These are phyloP conservation scores for Microascus cirrosus DNA, from an alignment of 2,329 filamentous ascomycete genomes.

Conservation along the genomic window DNA sequence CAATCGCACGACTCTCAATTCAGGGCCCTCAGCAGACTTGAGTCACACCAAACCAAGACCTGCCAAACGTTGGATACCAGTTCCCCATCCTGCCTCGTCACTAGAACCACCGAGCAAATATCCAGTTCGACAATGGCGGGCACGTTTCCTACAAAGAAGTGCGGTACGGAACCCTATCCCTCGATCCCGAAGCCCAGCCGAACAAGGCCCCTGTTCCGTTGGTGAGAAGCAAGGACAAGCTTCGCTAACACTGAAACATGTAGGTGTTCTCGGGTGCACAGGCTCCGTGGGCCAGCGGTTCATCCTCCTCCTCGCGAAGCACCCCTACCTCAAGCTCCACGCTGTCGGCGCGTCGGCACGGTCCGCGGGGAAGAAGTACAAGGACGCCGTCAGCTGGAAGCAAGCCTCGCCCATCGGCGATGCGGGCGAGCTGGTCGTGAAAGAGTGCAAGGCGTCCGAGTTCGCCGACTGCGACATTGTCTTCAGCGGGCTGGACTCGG, in stretches of 20 bases:
- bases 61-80: background rate
- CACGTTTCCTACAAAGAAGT: conserved; percentile 44
- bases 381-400: conserved; percentile 92
- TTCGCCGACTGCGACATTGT: conserved; percentile 88
- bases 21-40: background rate
- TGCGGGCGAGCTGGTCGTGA: conserved; percentile 71
- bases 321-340: conserved; percentile 77
- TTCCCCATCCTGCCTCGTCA: background rate
- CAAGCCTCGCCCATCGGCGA: conserved; percentile 74
- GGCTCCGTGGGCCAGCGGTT: conserved; percentile 94
- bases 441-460: conserved; percentile 70
- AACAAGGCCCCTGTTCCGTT: conserved; percentile 7
- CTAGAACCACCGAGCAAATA: background rate
- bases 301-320: conserved; percentile 79
- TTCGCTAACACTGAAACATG: background rate
- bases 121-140: conserved; percentile 1
- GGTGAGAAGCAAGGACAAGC: conserved; percentile 1
- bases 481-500: conserved; percentile 85
- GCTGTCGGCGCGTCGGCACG: conserved; percentile 82
- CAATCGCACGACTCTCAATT: background rate
- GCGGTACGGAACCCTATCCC: conserved; percentile 30
- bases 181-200: background rate
- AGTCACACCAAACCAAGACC: background rate
- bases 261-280: conserved; percentile 77
- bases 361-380: conserved; percentile 88